A percentile compares a stretch with the other conserved stretches of the same genome.
Conservation (phyloP, 495 filamentous ascomycete genomes). For the Schizothecium vesticola region DNA sequence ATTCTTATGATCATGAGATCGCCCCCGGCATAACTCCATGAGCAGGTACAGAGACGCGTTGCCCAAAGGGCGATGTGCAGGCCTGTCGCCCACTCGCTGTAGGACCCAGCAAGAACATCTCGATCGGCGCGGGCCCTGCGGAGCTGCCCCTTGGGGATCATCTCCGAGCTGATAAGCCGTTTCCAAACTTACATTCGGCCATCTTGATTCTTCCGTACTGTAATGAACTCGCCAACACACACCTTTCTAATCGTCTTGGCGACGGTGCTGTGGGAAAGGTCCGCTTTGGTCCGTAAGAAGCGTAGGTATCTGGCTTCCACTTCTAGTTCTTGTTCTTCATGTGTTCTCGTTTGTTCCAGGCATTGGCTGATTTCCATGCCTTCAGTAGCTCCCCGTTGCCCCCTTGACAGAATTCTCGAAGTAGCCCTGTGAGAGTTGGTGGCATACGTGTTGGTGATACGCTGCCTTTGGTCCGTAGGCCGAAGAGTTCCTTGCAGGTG, state of each 20-base stretch:
- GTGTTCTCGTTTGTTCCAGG: background rate
- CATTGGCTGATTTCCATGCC: no score
- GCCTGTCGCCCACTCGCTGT: conserved; percentile 94
- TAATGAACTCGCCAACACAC: conserved; percentile 87
- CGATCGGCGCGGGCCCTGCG: conserved; percentile 88
- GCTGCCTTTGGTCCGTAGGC: no score
- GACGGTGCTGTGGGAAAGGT: conserved; percentile 77
- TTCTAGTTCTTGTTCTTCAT: background rate
- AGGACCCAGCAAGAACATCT: conserved; percentile 91
- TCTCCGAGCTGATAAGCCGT: conserved; percentile 85
- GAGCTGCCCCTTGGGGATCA: conserved; percentile 91
- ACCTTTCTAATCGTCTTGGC: conserved; percentile 93
- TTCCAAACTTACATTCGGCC: conserved; percentile 92
- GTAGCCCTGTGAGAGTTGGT: no score
- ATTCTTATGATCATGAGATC: conserved; percentile 94
- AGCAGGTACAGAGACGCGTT: conserved; percentile 82
- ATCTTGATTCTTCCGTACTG: conserved; percentile 82
- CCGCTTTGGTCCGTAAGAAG: conserved; percentile 79
- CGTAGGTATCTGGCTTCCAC: conserved; percentile 77
- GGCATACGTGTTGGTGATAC: no score
- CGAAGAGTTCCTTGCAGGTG: no score
- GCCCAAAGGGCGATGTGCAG: conserved; percentile 87
- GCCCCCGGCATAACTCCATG: conserved; percentile 94
- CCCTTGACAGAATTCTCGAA: no score
- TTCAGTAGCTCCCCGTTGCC: no score